Percentiles rank a stretch among this genome's conserved stretches.
Evolutionary conservation across 768 basidiomycete species (phyloP).

Genomic region (Auriculariales sp.): DNA sequence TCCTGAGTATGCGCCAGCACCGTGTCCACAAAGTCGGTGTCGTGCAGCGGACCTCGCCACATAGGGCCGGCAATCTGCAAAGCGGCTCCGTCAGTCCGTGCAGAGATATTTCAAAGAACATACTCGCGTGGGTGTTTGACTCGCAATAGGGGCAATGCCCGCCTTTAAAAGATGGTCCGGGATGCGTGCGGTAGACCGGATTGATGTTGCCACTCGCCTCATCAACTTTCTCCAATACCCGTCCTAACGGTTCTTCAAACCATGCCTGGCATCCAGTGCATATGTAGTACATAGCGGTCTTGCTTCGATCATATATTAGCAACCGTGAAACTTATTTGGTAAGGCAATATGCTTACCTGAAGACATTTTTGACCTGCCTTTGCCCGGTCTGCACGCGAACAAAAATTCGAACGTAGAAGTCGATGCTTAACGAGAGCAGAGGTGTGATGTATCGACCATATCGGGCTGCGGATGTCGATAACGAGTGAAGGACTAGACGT

Average conservation of each 20-base stretch:
- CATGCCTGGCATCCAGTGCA: conserved; percentile 75
- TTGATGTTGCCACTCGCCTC: conserved; percentile 43
- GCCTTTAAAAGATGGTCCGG: conserved; percentile 50
- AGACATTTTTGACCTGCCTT: conserved; percentile 67
- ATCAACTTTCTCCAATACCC: conserved; percentile 44
- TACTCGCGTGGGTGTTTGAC: conserved; percentile 55
- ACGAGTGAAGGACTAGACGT: conserved; percentile 73
- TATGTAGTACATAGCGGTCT: conserved; percentile 73
- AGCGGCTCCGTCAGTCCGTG: neutral
- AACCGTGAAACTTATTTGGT: too few species aligned
- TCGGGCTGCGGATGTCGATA: conserved; percentile 77
- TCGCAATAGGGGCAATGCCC: conserved; percentile 70
- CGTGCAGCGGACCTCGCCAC: conserved; percentile 87
- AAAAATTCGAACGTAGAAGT: conserved; percentile 93
- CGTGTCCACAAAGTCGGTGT: conserved; percentile 53
- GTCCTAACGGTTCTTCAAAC: conserved; percentile 77
- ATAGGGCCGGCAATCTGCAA: conserved; percentile 81
- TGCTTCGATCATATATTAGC: conserved; percentile 35
- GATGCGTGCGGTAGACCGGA: conserved; percentile 52
- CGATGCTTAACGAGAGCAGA: conserved; percentile 80
- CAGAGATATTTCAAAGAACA: conserved; percentile 11
- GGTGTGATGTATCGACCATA: conserved; percentile 91
- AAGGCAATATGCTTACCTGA: conserved; percentile 38
- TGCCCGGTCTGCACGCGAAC: conserved; percentile 62
- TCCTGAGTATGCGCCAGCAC: conserved; percentile 60